A percentile compares a stretch with the other conserved stretches of the same genome.
Conservation (phyloP, 2,329 filamentous ascomycete species). For the Diplodia sapinea region DNA sequence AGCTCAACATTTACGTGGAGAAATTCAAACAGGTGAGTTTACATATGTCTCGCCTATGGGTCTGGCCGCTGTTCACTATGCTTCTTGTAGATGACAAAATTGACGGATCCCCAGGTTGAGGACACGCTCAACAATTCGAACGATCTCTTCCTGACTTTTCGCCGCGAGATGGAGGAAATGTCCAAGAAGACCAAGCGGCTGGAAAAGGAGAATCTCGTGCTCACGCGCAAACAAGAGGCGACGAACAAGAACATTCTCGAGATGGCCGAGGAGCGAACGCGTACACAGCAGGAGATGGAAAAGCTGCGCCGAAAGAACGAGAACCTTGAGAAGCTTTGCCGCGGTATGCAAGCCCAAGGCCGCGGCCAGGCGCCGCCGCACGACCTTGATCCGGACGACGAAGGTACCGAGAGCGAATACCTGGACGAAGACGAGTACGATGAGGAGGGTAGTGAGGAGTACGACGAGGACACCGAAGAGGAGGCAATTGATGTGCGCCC, state of each 20-base stretch:
- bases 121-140: conserved; percentile 98
- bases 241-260: conserved; percentile 94
- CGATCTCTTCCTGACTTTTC: conserved; percentile 93
- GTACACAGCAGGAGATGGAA: conserved; percentile 76
- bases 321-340: conserved; percentile 91
- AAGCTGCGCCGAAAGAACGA: conserved; percentile 83
- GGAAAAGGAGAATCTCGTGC: conserved; percentile 91
- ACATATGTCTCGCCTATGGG: conserved; percentile 29
- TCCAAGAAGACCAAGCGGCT: conserved; percentile 97
- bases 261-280: conserved; percentile 91
- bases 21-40: conserved; percentile 94
- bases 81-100: conserved; percentile 38
- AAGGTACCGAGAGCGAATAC: conserved; percentile 56
- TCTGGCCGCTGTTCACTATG: conserved; percentile 31
- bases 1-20: conserved; percentile 97
- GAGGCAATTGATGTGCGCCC: conserved; percentile 51
- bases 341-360: conserved; percentile 94
- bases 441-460: conserved; percentile 57
- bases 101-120: conserved; percentile 74
- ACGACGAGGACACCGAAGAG: conserved; percentile 64
- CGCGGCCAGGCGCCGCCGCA: conserved; percentile 68
- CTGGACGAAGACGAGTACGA: conserved; percentile 50
- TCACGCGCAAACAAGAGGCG: conserved; percentile 90
- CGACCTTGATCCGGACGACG: conserved; percentile 62
- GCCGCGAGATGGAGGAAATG: conserved; percentile 99